phyloP scores from a whole-genome alignment of 1,284 basidiomycete genomes.

The Xerocomus nothofagi region DNA sequence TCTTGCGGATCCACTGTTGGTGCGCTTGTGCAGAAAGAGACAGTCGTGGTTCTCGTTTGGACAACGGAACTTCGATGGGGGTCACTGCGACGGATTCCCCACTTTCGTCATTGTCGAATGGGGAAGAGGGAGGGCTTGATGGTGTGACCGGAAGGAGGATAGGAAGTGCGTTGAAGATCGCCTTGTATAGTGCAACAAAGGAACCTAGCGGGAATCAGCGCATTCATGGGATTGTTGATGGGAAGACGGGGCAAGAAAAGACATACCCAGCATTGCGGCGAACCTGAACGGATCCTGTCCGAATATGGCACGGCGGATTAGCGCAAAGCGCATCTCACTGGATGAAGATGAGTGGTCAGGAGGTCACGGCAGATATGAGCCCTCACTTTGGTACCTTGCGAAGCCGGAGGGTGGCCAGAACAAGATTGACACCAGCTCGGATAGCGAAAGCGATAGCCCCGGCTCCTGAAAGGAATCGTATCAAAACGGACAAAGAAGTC shows the following conservation, averaged over 20 bases:
- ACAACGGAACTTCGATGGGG: slow-evolving; percentile 27
- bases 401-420: slow-evolving; percentile 71
- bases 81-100: slow-evolving; percentile 28
- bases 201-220: slow-evolving; percentile 48
- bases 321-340: slow-evolving; percentile 51
- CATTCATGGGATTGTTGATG: not conserved
- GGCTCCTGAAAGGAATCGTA: slow-evolving; percentile 55
- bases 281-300: slow-evolving; percentile 80
- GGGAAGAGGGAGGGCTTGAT: slow-evolving; percentile 38
- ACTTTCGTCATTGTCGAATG: slow-evolving; percentile 40
- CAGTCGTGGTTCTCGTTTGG: slow-evolving; percentile 47
- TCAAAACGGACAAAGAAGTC: not conserved
- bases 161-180: slow-evolving; percentile 80
- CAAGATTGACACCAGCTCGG: slow-evolving; percentile 77
- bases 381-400: slow-evolving; percentile 62
- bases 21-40: slow-evolving; percentile 64
- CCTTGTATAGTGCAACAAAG: slow-evolving; percentile 81
- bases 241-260: not conserved
- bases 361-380: not conserved
- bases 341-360: slow-evolving; percentile 1
- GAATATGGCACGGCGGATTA: slow-evolving; percentile 77
- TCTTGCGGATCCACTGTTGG: slow-evolving; percentile 60
- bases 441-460: slow-evolving; percentile 77
- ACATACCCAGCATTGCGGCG: slow-evolving; percentile 79
- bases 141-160: slow-evolving; percentile 59